Conservation (phyloP, 1,284 basidiomycete genomes). For the Ganoderma meredithae region DNA sequence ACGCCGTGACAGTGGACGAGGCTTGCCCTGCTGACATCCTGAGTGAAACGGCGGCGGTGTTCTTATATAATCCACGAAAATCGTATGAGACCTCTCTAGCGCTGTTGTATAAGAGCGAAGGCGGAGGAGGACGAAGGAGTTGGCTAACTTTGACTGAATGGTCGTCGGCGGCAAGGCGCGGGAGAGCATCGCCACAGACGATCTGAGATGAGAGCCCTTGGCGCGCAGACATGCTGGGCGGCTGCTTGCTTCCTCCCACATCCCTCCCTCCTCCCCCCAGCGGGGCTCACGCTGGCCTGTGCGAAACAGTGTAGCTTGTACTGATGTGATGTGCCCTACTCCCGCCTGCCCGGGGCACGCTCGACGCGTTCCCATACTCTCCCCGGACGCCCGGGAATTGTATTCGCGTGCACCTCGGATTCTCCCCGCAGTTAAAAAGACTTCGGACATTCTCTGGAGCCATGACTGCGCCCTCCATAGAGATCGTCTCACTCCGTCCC, state of each 20-base stretch:
- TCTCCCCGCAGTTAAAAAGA: slow-evolving; percentile 41
- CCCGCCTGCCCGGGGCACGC: slow-evolving; percentile 33
- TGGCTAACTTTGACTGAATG: slow-evolving; percentile 4
- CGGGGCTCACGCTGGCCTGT: slow-evolving; percentile 38
- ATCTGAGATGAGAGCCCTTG: background rate
- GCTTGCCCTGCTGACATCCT: background rate
- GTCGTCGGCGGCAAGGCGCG: background rate
- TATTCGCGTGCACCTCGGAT: slow-evolving; percentile 42
- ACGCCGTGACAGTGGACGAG: background rate
- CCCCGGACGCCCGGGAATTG: slow-evolving; percentile 39
- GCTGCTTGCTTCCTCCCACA: slow-evolving; percentile 12
- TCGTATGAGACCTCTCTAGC: background rate
- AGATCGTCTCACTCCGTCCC: slow-evolving; percentile 33
- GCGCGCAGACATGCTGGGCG: background rate
- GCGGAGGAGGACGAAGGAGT: background rate
- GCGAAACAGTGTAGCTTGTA: slow-evolving; percentile 32
- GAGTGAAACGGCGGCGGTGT: background rate
- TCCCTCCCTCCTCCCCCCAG: slow-evolving; percentile 32
- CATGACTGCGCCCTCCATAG: slow-evolving; percentile 36
- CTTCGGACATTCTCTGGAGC: slow-evolving; percentile 43
- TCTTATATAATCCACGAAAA: background rate
- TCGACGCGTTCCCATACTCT: slow-evolving; percentile 34
- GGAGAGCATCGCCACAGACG: background rate
- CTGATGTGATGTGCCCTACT: slow-evolving; percentile 31
- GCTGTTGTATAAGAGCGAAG: background rate